phyloP scores from a whole-genome alignment of 2,329 filamentous ascomycete species.

The Trichoderma breve region DNA sequence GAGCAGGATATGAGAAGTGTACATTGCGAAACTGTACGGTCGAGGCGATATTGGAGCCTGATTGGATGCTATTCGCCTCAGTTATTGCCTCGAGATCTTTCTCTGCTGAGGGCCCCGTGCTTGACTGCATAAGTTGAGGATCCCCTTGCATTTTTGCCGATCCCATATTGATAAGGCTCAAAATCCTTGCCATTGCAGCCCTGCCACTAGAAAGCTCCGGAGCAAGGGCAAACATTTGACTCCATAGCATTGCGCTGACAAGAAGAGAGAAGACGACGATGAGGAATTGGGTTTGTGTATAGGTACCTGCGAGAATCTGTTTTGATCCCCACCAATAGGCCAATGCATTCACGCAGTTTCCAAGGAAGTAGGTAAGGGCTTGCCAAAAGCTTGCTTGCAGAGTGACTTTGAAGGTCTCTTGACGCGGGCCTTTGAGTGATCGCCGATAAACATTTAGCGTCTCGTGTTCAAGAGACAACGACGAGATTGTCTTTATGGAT shows the following conservation, averaged over 20 bases:
- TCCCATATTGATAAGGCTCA: conserved; percentile 31
- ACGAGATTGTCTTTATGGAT: conserved; percentile 58
- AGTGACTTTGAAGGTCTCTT: conserved; percentile 39
- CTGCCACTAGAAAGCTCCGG: conserved; percentile 61
- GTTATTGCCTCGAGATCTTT: not conserved
- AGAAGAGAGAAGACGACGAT: conserved; percentile 62
- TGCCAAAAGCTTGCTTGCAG: conserved; percentile 44
- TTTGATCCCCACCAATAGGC: conserved; percentile 68
- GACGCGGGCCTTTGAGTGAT: conserved; percentile 34
- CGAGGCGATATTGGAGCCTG: conserved; percentile 44
- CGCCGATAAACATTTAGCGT: conserved; percentile 40
- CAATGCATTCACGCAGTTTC: conserved; percentile 60
- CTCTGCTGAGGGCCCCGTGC: not conserved
- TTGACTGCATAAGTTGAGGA: too few species aligned
- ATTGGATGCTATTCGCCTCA: not conserved
- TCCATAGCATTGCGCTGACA: conserved; percentile 59
- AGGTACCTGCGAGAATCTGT: conserved; percentile 57
- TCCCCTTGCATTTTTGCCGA: not conserved
- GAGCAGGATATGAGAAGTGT: conserved; percentile 20
- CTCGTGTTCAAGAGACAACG: conserved; percentile 43
- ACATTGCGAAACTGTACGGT: conserved; percentile 35
- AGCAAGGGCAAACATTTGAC: conserved; percentile 63
- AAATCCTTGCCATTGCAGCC: conserved; percentile 49
- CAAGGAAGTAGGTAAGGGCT: conserved; percentile 47
- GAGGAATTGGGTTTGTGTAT: conserved; percentile 57